Evolutionary conservation across 495 filamentous ascomycete species (phyloP).

Genomic region (Platismatia glauca): DNA sequence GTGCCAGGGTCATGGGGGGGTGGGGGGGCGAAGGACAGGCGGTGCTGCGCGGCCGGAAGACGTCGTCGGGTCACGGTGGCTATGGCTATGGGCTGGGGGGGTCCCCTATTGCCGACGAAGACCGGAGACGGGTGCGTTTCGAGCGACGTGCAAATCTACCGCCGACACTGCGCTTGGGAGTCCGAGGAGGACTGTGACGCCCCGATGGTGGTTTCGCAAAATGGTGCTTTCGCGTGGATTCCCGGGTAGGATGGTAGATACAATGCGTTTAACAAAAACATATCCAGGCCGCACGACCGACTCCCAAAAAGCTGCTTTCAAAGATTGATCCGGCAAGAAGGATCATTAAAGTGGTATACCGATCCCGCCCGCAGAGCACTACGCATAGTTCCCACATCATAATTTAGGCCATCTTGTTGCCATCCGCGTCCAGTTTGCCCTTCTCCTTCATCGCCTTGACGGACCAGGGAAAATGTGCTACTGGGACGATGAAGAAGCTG

Average conservation of each 20-base stretch:
- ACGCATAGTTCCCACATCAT: background rate
- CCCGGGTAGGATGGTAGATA: background rate
- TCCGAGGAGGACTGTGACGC: no score
- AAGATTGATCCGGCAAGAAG: background rate
- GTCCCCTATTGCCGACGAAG: no score
- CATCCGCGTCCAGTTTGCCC: constrained; percentile 33
- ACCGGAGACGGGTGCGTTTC: no score
- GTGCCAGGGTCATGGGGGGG: no score
- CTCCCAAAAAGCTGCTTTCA: background rate
- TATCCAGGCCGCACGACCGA: background rate
- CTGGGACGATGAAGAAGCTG: constrained; percentile 94
- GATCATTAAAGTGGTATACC: constrained; percentile 1
- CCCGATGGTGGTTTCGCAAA: no score
- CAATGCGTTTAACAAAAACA: background rate
- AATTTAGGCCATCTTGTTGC: constrained; percentile 15
- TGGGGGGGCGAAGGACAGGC: background rate
- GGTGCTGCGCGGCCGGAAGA: background rate
- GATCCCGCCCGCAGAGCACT: background rate
- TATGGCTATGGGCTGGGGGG: no score
- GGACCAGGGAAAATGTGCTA: constrained; percentile 96
- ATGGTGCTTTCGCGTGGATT: background rate
- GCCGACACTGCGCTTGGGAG: no score
- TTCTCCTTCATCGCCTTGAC: constrained; percentile 65
- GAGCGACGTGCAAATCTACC: no score
- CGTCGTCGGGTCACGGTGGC: fast-evolving